Conservation (phyloP, 129 eudicot genomes). For the carrot (Daucus carota) region DNA sequence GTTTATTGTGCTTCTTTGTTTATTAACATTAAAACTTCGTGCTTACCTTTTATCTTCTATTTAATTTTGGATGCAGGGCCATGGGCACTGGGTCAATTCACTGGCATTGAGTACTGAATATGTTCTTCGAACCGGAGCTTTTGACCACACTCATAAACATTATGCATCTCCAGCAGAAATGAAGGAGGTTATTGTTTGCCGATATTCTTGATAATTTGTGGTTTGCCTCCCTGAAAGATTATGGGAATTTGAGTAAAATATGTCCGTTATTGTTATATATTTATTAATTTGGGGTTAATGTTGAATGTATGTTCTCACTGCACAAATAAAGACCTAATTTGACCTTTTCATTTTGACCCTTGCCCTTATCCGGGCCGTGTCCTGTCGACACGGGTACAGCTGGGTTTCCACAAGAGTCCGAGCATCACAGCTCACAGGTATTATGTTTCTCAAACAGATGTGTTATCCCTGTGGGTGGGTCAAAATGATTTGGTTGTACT, state of each 20-base stretch:
- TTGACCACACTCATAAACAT: conserved; percentile 75
- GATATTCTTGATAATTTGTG: neutral
- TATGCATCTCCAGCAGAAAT: conserved; percentile 85
- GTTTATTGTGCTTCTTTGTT: neutral
- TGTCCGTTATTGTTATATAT: neutral
- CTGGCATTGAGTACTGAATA: conserved; percentile 93
- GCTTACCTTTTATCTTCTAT: neutral
- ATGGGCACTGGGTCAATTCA: conserved; percentile 97
- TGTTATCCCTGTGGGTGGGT: neutral
- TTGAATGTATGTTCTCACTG: neutral
- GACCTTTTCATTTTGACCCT: neutral
- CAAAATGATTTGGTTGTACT: neutral
- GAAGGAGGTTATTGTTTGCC: conserved; percentile 47
- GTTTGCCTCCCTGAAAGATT: neutral
- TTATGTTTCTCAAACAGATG: neutral
- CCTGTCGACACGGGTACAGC: no score
- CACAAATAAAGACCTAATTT: neutral
- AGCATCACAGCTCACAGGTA: no score
- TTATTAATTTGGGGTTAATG: neutral
- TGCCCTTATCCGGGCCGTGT: no score
- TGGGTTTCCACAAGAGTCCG: no score
- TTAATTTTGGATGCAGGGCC: conserved; percentile 46
- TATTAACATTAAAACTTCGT: neutral
- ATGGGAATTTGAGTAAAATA: neutral
- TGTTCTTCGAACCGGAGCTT: conserved; percentile 91